These are phyloP conservation scores for Gelatoporia subvermispora DNA, from an alignment of 768 basidiomycete species.

Conservation along the genomic window DNA sequence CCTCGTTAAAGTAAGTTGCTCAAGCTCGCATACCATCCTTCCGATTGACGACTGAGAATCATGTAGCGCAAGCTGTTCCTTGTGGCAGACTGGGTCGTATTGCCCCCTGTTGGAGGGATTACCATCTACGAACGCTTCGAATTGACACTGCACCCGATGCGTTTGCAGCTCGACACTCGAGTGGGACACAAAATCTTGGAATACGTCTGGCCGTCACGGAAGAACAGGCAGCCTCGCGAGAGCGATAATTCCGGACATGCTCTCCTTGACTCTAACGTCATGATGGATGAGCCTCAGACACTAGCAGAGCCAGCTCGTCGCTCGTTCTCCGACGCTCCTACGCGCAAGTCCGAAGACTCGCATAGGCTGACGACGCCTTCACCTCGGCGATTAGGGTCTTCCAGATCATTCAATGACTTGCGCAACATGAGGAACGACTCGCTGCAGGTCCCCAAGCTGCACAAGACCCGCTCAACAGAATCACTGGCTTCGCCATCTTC, in stretches of 20 bases:
- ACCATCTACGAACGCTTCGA: conserved; percentile 82
- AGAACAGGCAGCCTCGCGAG: conserved; percentile 29
- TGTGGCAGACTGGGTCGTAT: conserved; percentile 71
- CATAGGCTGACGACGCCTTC: conserved; percentile 32
- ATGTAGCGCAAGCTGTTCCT: conserved; percentile 66
- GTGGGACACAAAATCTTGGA: conserved; percentile 80
- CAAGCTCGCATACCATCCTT: conserved; percentile 7
- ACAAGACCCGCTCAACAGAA: conserved; percentile 38
- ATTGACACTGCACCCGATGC: conserved; percentile 78
- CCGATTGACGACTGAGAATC: not conserved
- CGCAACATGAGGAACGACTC: conserved; percentile 38
- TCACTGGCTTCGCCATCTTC: conserved; percentile 18
- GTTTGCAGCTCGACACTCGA: conserved; percentile 79
- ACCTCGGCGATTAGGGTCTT: conserved; percentile 49
- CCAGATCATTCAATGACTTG: conserved; percentile 69
- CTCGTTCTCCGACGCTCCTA: conserved; percentile 15
- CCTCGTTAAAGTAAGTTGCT: conserved; percentile 60
- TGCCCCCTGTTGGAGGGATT: conserved; percentile 93
- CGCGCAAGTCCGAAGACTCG: conserved; percentile 30
- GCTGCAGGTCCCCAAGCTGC: conserved; percentile 22
- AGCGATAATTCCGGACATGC: conserved; percentile 3
- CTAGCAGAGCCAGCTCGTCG: conserved; percentile 7
- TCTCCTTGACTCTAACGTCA: conserved; percentile 5
- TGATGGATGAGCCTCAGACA: conserved; percentile 4
- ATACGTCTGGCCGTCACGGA: conserved; percentile 78